These are phyloP conservation scores for Xylaria curta DNA, from an alignment of 495 filamentous ascomycete species.

Conservation along the genomic window DNA sequence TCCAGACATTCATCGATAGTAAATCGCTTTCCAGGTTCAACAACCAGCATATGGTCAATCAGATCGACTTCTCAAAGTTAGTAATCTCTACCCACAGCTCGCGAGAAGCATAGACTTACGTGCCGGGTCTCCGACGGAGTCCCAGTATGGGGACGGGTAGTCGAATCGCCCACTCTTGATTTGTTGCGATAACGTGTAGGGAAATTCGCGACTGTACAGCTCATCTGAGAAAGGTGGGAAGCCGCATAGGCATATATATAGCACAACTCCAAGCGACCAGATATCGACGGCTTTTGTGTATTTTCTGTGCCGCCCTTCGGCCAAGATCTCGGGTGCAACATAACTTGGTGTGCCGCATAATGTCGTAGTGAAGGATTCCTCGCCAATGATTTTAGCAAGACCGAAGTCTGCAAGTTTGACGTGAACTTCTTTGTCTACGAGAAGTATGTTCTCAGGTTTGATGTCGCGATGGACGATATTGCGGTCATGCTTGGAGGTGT, in stretches of 20 bases:
- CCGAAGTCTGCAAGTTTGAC: conserved; percentile 98
- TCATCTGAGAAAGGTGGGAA: conserved; percentile 98
- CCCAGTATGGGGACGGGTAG: conserved; percentile 98
- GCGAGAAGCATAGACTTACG: conserved; percentile 41
- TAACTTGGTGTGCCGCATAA: conserved; percentile 96
- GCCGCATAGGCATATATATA: conserved; percentile 98
- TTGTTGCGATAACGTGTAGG: conserved; percentile 86
- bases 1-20: conserved; percentile 89
- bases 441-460: conserved; percentile 97
- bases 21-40: conserved; percentile 80
- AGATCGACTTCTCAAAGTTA: conserved; percentile 69
- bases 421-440: conserved; percentile 79
- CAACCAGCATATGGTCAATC: conserved; percentile 93
- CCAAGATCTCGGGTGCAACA: conserved; percentile 94
- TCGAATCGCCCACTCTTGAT: conserved; percentile 89
- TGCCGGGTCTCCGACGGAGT: conserved; percentile 86
- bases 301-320: conserved; percentile 74
- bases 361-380: conserved; percentile 97
- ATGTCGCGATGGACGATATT: conserved; percentile 98
- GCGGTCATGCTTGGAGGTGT: conserved; percentile 82
- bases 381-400: conserved; percentile 97
- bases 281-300: conserved; percentile 97
- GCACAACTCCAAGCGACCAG: conserved; percentile 97
- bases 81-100: neutral
- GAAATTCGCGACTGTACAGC: conserved; percentile 77